Percentiles rank a stretch among this genome's conserved stretches.
These are phyloP conservation scores for Trichoderma simmonsii DNA, from an alignment of 2,329 filamentous ascomycete species.

Conservation along the genomic window DNA sequence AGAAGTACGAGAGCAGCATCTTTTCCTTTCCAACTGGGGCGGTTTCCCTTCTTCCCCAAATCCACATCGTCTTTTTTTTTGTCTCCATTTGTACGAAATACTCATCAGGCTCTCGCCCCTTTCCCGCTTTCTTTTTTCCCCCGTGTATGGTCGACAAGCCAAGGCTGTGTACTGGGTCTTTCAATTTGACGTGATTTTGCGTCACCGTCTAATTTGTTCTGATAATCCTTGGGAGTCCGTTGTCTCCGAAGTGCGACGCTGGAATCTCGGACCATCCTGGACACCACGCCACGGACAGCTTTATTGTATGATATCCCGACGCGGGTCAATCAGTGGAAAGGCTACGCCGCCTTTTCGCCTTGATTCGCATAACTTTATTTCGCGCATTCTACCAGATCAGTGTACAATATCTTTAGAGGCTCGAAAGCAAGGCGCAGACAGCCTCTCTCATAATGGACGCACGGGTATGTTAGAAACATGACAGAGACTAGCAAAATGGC, in stretches of 20 bases:
- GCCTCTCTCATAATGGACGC: conserved; percentile 33
- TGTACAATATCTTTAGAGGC: conserved; percentile 20
- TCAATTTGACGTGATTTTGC: conserved; percentile 13
- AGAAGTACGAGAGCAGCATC: background rate
- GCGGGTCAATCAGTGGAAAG: conserved; percentile 9
- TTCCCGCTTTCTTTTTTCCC: background rate
- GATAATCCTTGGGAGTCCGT: conserved; percentile 5
- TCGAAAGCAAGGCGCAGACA: conserved; percentile 21
- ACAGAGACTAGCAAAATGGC: background rate
- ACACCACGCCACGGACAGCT: background rate
- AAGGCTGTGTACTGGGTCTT: conserved; percentile 1
- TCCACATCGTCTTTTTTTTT: conserved; percentile 11
- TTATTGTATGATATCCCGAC: conserved; percentile 22
- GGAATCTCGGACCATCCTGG: conserved; percentile 1
- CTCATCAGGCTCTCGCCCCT: background rate
- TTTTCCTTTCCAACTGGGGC: background rate
- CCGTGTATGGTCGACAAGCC: conserved; percentile 1
- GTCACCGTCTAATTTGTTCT: conserved; percentile 8
- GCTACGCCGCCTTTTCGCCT: conserved; percentile 14
- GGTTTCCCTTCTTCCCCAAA: background rate
- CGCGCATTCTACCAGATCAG: conserved; percentile 25
- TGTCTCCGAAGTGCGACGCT: conserved; percentile 5
- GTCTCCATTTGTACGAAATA: conserved; percentile 15
- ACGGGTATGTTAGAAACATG: conserved; percentile 30
- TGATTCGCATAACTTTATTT: conserved; percentile 18